Evolutionary conservation across 108 stramenopile species (phyloP), one percentile per base, ranked within the genome.

Genomic region (Fragilaria crotonensis): DNA sequence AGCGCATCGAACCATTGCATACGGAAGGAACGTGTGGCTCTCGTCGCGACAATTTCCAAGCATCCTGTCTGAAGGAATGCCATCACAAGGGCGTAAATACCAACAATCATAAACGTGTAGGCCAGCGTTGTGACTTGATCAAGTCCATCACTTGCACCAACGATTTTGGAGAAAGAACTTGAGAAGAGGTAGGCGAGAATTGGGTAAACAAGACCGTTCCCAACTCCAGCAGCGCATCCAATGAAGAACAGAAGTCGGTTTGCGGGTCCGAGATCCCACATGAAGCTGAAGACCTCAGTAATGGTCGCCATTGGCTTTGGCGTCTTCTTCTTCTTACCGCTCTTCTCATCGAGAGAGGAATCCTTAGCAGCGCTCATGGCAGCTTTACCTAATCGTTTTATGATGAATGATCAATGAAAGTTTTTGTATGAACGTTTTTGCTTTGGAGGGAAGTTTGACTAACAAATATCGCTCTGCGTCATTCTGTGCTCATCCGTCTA

Each of bases 1-100:
- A 89, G 51, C 1, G 84, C 68, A 2, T 67, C 3, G 59, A 89
- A 84, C 84, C 84, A 85, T 25, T 67, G 33, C 29, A 70, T 52
- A 11, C 78, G 76, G 9, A 84, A 69, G 33, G 55, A 55, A 29
- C 62, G 64, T 1, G 79, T 57, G 4, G 60, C 63, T n/a, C 63
- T 61, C n/a, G 30, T 33, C 1, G 81, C 66, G 18, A 60, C 67
- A n/a, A 67, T 49, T 51, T 68, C 68, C 30, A 89, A 76, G 25
- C 66, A 76, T 18, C 57, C 50, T 0, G 67, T 64, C 45, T 78
- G 77, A 31, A 70, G 45, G 44, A 72, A 61, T 14, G 77, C 78
- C 19, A 65, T 48, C 1, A 62, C 65, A 22, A 87, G 64, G n/a
- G 78, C 85, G 47, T 69, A 79, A 36, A 48, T 48, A 30, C 84